These are phyloP conservation scores for Alloascoidea africana DNA, from an alignment of 805 yeast species.

Conservation along the genomic window DNA sequence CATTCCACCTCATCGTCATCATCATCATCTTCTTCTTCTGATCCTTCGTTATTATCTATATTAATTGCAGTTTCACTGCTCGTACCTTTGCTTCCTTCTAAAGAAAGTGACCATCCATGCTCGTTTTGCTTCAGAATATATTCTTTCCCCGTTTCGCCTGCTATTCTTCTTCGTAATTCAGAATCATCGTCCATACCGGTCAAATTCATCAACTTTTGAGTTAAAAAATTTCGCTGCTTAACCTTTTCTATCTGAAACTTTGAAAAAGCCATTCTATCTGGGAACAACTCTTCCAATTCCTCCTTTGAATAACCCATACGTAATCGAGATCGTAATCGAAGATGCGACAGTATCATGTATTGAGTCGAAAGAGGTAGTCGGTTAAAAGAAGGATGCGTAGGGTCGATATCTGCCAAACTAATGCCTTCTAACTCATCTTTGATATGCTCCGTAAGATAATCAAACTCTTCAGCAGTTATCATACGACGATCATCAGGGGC, in stretches of 20 bases:
- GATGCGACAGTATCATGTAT: constrained; percentile 72
- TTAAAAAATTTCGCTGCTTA: constrained; percentile 75
- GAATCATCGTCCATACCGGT: constrained; percentile 53
- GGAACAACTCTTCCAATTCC: constrained; percentile 72
- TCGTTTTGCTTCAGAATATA: constrained; percentile 64
- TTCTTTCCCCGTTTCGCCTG: constrained; percentile 68
- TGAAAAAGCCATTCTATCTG: constrained; percentile 80
- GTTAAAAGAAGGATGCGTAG: constrained; percentile 25
- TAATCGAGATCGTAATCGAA: constrained; percentile 71
- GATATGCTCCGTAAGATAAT: constrained; percentile 38
- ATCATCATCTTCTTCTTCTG: constrained; percentile 7
- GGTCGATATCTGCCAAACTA: not conserved
- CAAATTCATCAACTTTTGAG: constrained; percentile 74
- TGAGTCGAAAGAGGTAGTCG: constrained; percentile 74
- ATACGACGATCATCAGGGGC: constrained; percentile 54
- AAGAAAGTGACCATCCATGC: constrained; percentile 72
- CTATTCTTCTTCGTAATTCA: constrained; percentile 39
- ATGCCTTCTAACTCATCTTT: constrained; percentile 52
- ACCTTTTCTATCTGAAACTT: constrained; percentile 89
- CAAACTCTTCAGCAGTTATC: constrained; percentile 57
- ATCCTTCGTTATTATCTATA: constrained; percentile 20
- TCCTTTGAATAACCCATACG: constrained; percentile 92
- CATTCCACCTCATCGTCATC: constrained; percentile 38
- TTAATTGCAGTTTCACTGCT: constrained; percentile 30
- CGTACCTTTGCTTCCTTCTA: constrained; percentile 29